Conservation (phyloP, 129 eudicot species). For the Escallonia herrerae region DNA sequence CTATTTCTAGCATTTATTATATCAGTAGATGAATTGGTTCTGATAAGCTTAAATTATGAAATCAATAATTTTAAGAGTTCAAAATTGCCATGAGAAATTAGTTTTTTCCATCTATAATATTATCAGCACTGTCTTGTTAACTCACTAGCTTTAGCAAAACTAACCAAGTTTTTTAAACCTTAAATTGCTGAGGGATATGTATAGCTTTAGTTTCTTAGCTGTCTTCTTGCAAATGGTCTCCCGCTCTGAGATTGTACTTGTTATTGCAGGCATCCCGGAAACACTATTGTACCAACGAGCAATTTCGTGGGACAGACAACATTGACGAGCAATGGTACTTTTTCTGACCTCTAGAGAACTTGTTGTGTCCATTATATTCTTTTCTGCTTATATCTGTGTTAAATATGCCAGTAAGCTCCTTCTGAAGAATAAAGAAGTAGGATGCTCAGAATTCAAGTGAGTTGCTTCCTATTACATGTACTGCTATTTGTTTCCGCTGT, state of each 20-base stretch:
- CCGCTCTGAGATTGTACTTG: conserved; percentile 2
- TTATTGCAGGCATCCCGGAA: conserved; percentile 83
- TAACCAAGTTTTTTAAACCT: neutral
- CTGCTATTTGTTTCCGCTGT: conserved; percentile 7
- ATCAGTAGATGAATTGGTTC: neutral
- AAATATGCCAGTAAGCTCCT: conserved; percentile 60
- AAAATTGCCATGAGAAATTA: neutral
- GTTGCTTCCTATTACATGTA: conserved; percentile 14
- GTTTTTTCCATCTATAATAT: neutral
- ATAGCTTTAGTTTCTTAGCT: neutral
- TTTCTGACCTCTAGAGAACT: conserved; percentile 1
- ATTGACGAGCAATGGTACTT: conserved; percentile 85
- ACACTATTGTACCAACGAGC: conserved; percentile 73
- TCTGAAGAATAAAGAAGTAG: conserved; percentile 45
- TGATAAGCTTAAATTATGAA: neutral
- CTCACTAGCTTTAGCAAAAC: neutral
- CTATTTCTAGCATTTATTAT: neutral
- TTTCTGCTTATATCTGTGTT: conserved; percentile 14
- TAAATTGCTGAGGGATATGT: neutral
- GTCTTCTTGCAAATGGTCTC: neutral
- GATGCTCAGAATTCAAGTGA: conserved; percentile 78
- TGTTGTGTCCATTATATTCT: conserved; percentile 5
- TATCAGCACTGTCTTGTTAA: neutral
- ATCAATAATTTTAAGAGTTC: neutral
- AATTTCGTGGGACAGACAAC: conserved; percentile 47